phyloP scores from a whole-genome alignment of 768 basidiomycete genomes.

The Suillus luteus region DNA sequence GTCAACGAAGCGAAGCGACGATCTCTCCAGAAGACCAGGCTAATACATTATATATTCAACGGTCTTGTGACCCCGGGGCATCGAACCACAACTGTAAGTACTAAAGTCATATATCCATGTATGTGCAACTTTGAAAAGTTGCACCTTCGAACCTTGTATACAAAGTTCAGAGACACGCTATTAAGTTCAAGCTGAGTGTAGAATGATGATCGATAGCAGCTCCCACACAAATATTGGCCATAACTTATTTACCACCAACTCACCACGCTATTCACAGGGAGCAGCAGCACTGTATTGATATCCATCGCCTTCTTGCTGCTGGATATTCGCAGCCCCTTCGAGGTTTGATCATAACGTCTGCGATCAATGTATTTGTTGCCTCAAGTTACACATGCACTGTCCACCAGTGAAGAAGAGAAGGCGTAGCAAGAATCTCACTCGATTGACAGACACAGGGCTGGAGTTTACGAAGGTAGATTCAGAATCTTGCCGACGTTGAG shows the following conservation, averaged over 20 bases:
- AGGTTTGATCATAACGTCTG: background rate
- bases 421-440: background rate
- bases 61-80: background rate
- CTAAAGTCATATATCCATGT: background rate
- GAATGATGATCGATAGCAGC: background rate
- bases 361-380: background rate
- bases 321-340: background rate
- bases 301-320: background rate
- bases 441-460: background rate
- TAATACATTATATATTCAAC: background rate
- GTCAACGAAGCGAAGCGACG: background rate
- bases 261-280: background rate
- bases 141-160: conserved; percentile 5
- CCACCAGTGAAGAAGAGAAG: background rate
- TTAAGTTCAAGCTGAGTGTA: conserved; percentile 10
- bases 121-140: background rate
- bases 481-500: background rate
- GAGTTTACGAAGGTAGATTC: background rate
- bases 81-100: background rate
- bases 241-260: background rate
- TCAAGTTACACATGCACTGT: background rate
- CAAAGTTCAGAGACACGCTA: conserved; percentile 1
- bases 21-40: background rate
- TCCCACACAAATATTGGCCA: background rate
- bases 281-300: background rate